These are phyloP conservation scores for Pichia occidentalis DNA, from an alignment of 805 yeast genomes.

Conservation along the genomic window DNA sequence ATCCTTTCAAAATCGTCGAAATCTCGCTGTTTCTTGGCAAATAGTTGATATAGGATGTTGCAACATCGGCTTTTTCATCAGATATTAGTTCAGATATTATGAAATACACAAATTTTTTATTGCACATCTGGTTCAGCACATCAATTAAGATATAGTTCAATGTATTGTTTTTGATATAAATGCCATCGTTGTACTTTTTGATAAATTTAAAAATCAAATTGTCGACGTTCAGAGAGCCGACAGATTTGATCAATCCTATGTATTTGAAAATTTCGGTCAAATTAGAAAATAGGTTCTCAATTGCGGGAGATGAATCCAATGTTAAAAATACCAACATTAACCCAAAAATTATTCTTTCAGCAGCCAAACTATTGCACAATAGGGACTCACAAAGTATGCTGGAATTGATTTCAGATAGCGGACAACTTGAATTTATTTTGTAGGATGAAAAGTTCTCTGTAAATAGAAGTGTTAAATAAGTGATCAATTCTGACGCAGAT, in stretches of 20 bases:
- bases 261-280: constrained; percentile 15
- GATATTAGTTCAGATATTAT: constrained; percentile 20
- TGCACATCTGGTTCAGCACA: constrained; percentile 14
- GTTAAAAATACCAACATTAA: constrained; percentile 26
- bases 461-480: constrained; percentile 30
- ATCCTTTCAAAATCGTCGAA: constrained; percentile 25
- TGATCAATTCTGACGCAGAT: constrained; percentile 28
- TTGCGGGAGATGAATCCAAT: constrained; percentile 28
- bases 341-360: constrained; percentile 21
- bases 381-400: constrained; percentile 19
- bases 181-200: constrained; percentile 21
- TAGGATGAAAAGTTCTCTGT: constrained; percentile 19
- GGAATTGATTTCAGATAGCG: constrained; percentile 23
- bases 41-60: constrained; percentile 15
- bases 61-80: constrained; percentile 10
- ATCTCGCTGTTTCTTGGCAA: constrained; percentile 17
- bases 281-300: constrained; percentile 19
- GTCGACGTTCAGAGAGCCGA: background rate
- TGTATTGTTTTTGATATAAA: constrained; percentile 19
- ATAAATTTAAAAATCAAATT: constrained; percentile 14
- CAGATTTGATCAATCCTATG: constrained; percentile 6
- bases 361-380: constrained; percentile 15
- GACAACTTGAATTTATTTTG: constrained; percentile 17
- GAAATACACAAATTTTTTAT: constrained; percentile 19
- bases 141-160: constrained; percentile 21